Percentiles rank a stretch among this genome's conserved stretches.
These are phyloP conservation scores for Yarrowia phangngaensis DNA, from an alignment of 805 yeast genomes.

Conservation along the genomic window DNA sequence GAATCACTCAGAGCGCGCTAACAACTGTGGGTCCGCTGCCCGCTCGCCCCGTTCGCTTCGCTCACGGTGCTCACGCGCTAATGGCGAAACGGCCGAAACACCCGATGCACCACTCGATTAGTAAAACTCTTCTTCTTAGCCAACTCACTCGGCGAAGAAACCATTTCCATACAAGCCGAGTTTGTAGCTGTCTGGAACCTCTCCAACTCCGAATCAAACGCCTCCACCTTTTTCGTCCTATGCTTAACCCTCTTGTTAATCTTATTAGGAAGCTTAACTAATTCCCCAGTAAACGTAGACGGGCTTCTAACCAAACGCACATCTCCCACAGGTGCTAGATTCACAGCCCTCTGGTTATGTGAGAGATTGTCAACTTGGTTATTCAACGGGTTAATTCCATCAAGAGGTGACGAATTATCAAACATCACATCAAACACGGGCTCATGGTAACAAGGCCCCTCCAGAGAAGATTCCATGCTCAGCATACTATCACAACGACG, in stretches of 20 bases:
- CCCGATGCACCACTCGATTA: slow-evolving; percentile 5
- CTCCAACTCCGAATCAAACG: slow-evolving; percentile 5
- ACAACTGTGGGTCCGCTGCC: too few species aligned
- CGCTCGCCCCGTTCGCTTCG: too few species aligned
- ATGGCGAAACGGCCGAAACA: slow-evolving; percentile 14
- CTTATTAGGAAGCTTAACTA: slow-evolving; percentile 15
- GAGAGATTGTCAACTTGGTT: background rate
- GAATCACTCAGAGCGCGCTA: too few species aligned
- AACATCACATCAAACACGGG: slow-evolving; percentile 1
- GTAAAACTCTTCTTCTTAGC: slow-evolving; percentile 10
- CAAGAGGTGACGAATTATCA: slow-evolving; percentile 12
- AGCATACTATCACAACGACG: background rate
- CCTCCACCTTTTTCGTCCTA: background rate
- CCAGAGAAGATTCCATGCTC: background rate
- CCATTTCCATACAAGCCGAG: slow-evolving; percentile 7
- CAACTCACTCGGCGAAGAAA: background rate
- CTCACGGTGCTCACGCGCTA: too few species aligned
- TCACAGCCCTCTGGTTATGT: slow-evolving; percentile 2
- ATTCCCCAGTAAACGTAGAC: slow-evolving; percentile 1
- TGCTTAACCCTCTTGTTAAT: slow-evolving; percentile 13
- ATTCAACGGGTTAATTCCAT: slow-evolving; percentile 7
- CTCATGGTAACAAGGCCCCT: slow-evolving; percentile 18
- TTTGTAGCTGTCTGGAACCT: slow-evolving; percentile 9
- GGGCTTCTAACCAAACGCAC: background rate
- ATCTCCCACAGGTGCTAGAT: slow-evolving; percentile 1